A percentile compares a stretch with the other conserved stretches of the same genome.
phyloP scores from a whole-genome alignment of 1,139 yeast species.

The Insectozyma bohioensis region DNA sequence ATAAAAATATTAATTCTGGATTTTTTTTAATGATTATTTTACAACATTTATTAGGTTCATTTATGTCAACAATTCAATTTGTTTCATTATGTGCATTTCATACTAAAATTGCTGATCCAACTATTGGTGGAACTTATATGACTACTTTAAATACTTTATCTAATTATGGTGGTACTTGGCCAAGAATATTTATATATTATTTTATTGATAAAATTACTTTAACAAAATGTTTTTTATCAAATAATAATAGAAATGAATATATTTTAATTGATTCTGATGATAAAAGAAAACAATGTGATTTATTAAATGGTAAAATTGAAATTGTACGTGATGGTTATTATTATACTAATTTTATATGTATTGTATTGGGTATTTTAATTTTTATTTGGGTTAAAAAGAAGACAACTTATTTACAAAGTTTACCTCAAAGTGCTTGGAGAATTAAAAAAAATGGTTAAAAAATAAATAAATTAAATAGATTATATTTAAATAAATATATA shows the following conservation, averaged over 20 bases:
- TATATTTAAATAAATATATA: not conserved
- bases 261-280: slow-evolving; percentile 24
- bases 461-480: not conserved
- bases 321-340: slow-evolving; percentile 79
- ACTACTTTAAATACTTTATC: slow-evolving; percentile 90
- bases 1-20: slow-evolving; percentile 40
- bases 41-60: slow-evolving; percentile 83
- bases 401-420: slow-evolving; percentile 54
- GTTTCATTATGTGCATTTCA: slow-evolving; percentile 94
- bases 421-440: slow-evolving; percentile 73
- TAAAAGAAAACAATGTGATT: slow-evolving; percentile 49
- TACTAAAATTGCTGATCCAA: slow-evolving; percentile 92
- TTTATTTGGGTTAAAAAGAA: slow-evolving; percentile 71
- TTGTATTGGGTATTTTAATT: slow-evolving; percentile 61
- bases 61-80: slow-evolving; percentile 93
- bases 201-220: slow-evolving; percentile 78
- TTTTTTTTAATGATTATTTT: slow-evolving; percentile 72
- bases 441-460: slow-evolving; percentile 34
- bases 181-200: slow-evolving; percentile 71
- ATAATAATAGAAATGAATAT: slow-evolving; percentile 6
- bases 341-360: slow-evolving; percentile 71
- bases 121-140: slow-evolving; percentile 98
- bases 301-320: slow-evolving; percentile 55
- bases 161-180: slow-evolving; percentile 98
- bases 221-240: slow-evolving; percentile 51